Base-by-base conservation (phyloP, 2,329 filamentous ascomycete genomes). In the Trichoderma guizhouense region DNA sequence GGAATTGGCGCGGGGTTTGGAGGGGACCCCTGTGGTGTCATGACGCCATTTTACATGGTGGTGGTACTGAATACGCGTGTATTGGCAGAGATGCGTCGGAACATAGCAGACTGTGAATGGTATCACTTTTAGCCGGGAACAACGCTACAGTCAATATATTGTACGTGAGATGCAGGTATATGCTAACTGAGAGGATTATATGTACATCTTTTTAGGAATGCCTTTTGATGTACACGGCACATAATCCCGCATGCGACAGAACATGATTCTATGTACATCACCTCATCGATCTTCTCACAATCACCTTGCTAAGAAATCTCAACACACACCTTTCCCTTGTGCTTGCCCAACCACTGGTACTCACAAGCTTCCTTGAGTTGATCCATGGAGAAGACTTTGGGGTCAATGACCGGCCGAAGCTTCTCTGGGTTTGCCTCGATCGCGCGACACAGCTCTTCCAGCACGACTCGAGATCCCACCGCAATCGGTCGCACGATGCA, bases 331-430 rank as follows among this genome's bases (percentile, higher is more conserved):
- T 69, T 61, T 51, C 66, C 57, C 28, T 53, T 61, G 11, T 69
- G 66, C 55, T 62, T 15, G 7, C 36, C 55, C n/a, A 30, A 51
- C 55, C 55, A 61, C 39, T 51, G 39, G 30, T 69, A 61, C 18
- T 61, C 66, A 51, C 53, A 61, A 61, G 36, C 66, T 28, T 69
- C 55, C n/a, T 51, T 61, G 53, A 69, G 36, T 8, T 69, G 66
- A 32, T 61, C 36, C 8, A 69, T 14, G 1, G 3, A 36, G 18
- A 61, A 69, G 3, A 18, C 11, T 36, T 51, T 69, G 12, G 55
- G 1, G 2, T 69, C 55, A n/a, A 69, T n/a, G 9, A 69, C 66
- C 0, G 55, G 66, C 21, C 66, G 55, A 24, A 68, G 65, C 36
- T 47, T 69, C 55, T 60, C 53, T 30, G 34, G 32, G 28, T 60